These are phyloP conservation scores for Spathaspora gorwiae DNA, from an alignment of 805 yeast genomes.

Conservation along the genomic window DNA sequence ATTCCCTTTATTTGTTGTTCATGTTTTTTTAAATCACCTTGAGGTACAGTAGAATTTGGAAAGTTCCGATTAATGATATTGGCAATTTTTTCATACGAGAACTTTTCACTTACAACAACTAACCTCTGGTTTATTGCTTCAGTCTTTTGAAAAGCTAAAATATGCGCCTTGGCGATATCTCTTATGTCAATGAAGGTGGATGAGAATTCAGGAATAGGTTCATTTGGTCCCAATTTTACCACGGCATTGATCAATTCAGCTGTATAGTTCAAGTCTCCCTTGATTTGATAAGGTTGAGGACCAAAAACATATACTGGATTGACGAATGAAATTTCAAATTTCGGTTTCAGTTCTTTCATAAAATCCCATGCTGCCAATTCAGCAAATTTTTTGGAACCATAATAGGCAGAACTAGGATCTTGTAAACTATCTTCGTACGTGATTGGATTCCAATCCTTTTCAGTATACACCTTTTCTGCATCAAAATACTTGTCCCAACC, in stretches of 20 bases:
- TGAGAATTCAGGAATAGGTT: constrained; percentile 15
- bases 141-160: constrained; percentile 30
- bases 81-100: constrained; percentile 21
- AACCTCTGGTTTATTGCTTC: constrained; percentile 19
- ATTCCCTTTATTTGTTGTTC: neutral
- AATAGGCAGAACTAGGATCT: constrained; percentile 40
- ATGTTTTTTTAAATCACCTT: constrained; percentile 18
- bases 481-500: constrained; percentile 10
- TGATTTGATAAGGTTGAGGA: constrained; percentile 14
- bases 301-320: constrained; percentile 22
- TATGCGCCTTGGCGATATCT: constrained; percentile 42
- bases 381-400: constrained; percentile 58
- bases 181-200: constrained; percentile 37
- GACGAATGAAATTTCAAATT: constrained; percentile 8
- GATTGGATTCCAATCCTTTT: constrained; percentile 49
- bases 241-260: constrained; percentile 37
- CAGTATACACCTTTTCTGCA: constrained; percentile 14
- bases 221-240: constrained; percentile 23
- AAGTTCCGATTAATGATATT: constrained; percentile 34
- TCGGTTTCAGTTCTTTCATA: constrained; percentile 19
- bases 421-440: constrained; percentile 43
- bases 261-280: constrained; percentile 23
- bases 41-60: constrained; percentile 42
- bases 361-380: constrained; percentile 57
- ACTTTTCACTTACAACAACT: constrained; percentile 13